A percentile compares a stretch with the other conserved stretches of the same genome.
phyloP scores from a whole-genome alignment of 2,329 filamentous ascomycete species.

The Raffaelea arxii region DNA sequence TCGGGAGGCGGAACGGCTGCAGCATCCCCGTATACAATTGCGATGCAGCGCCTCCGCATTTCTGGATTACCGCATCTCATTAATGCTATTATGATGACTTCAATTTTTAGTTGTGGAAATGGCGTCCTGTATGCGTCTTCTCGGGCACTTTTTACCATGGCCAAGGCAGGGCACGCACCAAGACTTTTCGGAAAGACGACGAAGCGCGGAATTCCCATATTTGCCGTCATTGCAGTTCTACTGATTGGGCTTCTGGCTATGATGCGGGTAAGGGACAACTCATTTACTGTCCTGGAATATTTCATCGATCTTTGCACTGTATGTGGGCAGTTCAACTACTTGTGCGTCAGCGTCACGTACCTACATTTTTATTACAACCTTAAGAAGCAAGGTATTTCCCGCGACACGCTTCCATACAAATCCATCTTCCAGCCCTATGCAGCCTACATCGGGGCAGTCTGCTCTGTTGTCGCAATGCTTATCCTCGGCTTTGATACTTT shows the following conservation, averaged over 20 bases:
- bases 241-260: slow-evolving; percentile 54
- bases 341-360: slow-evolving; percentile 47
- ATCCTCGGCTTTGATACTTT: slow-evolving; percentile 3
- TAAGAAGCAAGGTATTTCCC: slow-evolving; percentile 41
- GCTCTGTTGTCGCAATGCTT: slow-evolving; percentile 2
- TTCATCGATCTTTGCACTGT: slow-evolving; percentile 52
- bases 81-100: slow-evolving; percentile 49
- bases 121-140: slow-evolving; percentile 52
- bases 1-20: slow-evolving; percentile 42
- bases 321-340: slow-evolving; percentile 48
- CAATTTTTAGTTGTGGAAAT: slow-evolving; percentile 52
- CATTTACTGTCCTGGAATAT: slow-evolving; percentile 48
- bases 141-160: slow-evolving; percentile 49
- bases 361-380: slow-evolving; percentile 48
- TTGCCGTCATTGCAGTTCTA: slow-evolving; percentile 49
- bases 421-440: slow-evolving; percentile 24
- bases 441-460: slow-evolving; percentile 10
- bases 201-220: slow-evolving; percentile 50
- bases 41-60: slow-evolving; percentile 47
- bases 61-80: slow-evolving; percentile 46
- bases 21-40: slow-evolving; percentile 44
- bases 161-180: slow-evolving; percentile 44
- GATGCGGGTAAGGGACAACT: slow-evolving; percentile 44
- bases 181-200: slow-evolving; percentile 31
- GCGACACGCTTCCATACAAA: slow-evolving; percentile 44